These are phyloP conservation scores for Cylindrotheca closterium DNA, from an alignment of 108 stramenopile species.

Conservation along the genomic window DNA sequence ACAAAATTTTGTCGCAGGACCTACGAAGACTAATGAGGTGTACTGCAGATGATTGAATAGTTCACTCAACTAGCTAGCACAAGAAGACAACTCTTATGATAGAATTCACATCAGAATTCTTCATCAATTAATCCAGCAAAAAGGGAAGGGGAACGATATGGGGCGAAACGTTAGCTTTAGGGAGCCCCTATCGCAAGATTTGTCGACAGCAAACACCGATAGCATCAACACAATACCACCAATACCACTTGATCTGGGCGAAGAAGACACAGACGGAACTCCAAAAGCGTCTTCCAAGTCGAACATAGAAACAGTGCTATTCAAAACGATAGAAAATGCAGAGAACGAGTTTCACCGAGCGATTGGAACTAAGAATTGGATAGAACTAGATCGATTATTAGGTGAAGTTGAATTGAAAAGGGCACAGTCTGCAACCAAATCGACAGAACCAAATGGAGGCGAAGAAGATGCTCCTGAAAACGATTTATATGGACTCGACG, in stretches of 20 bases:
- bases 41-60: too few relatives aligned
- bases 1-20: too few relatives aligned
- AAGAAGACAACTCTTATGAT: too few relatives aligned
- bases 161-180: not conserved
- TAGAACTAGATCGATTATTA: conserved; percentile 22
- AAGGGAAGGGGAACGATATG: too few relatives aligned
- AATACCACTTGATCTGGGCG: not conserved
- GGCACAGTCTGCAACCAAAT: conserved; percentile 8
- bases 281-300: not conserved
- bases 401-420: conserved; percentile 31
- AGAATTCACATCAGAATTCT: too few relatives aligned
- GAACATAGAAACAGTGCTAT: too few relatives aligned
- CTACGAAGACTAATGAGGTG: too few relatives aligned
- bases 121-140: too few relatives aligned
- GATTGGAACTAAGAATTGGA: conserved; percentile 37
- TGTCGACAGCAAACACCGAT: not conserved
- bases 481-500: conserved; percentile 23
- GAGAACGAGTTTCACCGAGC: conserved; percentile 36
- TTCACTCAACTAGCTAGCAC: too few relatives aligned
- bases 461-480: conserved; percentile 8
- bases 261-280: not conserved
- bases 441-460: conserved; percentile 9
- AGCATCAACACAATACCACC: conserved; percentile 6
- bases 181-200: not conserved
- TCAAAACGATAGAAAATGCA: conserved; percentile 15